A percentile compares a stretch with the other conserved stretches of the same genome.
Conservation (phyloP, 2,329 filamentous ascomycete species). For the Colletotrichum sp. region DNA sequence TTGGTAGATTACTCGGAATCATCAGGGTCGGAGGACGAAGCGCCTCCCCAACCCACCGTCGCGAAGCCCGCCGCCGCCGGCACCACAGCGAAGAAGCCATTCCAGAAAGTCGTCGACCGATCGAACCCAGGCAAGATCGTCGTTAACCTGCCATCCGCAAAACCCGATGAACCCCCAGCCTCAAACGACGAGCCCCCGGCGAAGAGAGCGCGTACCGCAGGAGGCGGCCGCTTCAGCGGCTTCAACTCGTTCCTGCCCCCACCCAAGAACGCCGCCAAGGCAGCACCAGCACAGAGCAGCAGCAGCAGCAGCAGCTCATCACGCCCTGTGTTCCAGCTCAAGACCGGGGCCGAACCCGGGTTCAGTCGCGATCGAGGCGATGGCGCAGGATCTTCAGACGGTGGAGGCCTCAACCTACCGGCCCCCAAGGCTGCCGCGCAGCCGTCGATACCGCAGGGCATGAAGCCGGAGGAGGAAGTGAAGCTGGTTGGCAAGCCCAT, state of each 20-base stretch:
- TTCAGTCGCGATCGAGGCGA: slow-evolving; percentile 77
- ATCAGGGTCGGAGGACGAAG: slow-evolving; percentile 65
- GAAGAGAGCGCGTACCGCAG: slow-evolving; percentile 69
- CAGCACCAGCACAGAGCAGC: slow-evolving; percentile 34
- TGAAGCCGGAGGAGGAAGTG: slow-evolving; percentile 66
- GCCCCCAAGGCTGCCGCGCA: slow-evolving; percentile 45
- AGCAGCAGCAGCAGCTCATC: slow-evolving; percentile 26
- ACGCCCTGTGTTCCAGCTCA: slow-evolving; percentile 63
- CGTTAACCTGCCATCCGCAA: slow-evolving; percentile 72
- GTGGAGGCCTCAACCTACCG: slow-evolving; percentile 38
- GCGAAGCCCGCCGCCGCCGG: slow-evolving; percentile 33
- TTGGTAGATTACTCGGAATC: slow-evolving; percentile 87
- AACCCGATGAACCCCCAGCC: slow-evolving; percentile 35
- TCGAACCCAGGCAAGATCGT: slow-evolving; percentile 84
- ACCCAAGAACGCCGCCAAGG: slow-evolving; percentile 67
- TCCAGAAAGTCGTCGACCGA: slow-evolving; percentile 83
- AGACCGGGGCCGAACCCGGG: slow-evolving; percentile 82
- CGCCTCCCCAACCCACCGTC: slow-evolving; percentile 27
- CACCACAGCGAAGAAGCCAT: slow-evolving; percentile 56
- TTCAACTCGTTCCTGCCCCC: slow-evolving; percentile 89
- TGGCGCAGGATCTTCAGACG: slow-evolving; percentile 27
- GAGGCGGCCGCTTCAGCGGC: slow-evolving; percentile 69
- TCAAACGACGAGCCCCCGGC: slow-evolving; percentile 63
- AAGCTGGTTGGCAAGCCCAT: slow-evolving; percentile 79
- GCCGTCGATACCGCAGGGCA: slow-evolving; percentile 58